Percentiles rank a stretch among this genome's conserved stretches.
phyloP scores from a whole-genome alignment of 129 eudicot genomes.

The Centella asiatica region DNA sequence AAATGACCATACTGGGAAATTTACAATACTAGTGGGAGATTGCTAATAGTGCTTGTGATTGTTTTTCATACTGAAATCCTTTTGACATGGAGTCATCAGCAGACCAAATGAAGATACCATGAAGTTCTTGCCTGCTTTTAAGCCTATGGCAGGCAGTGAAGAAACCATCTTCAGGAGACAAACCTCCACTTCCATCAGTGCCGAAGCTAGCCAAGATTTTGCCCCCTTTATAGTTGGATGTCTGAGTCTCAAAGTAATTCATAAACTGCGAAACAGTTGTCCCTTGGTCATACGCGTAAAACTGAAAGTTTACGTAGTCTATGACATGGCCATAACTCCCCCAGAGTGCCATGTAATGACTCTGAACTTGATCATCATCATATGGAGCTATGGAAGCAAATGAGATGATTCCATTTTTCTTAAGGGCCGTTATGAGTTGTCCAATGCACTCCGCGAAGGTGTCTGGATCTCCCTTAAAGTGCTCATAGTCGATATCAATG shows the following conservation, averaged over 20 bases:
- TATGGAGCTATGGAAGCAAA: constrained; percentile 22
- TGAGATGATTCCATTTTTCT: constrained; percentile 5
- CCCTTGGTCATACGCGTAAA: constrained; percentile 14
- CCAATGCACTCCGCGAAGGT: constrained; percentile 22
- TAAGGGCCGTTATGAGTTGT: constrained; percentile 7
- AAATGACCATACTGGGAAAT: neutral
- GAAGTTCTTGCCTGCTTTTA: constrained; percentile 30
- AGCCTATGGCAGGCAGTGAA: constrained; percentile 37
- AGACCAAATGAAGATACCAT: constrained; percentile 39
- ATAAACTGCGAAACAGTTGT: constrained; percentile 10
- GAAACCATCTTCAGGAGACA: constrained; percentile 37
- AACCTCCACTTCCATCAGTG: constrained; percentile 36
- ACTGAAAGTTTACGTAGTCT: constrained; percentile 22
- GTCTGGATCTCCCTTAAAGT: constrained; percentile 13
- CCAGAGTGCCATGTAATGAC: constrained; percentile 18
- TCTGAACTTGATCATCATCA: constrained; percentile 13
- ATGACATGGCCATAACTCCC: constrained; percentile 9
- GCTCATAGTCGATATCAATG: constrained; percentile 23
- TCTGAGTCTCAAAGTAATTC: constrained; percentile 27
- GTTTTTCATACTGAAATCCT: constrained; percentile 41
- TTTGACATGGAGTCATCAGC: constrained; percentile 37
- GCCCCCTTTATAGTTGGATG: constrained; percentile 39
- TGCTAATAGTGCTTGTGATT: constrained; percentile 28
- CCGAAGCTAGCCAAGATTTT: constrained; percentile 34
- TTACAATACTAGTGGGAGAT: neutral